phyloP scores from a whole-genome alignment of 2,329 filamentous ascomycete genomes.

The Magnaporthales sp. region DNA sequence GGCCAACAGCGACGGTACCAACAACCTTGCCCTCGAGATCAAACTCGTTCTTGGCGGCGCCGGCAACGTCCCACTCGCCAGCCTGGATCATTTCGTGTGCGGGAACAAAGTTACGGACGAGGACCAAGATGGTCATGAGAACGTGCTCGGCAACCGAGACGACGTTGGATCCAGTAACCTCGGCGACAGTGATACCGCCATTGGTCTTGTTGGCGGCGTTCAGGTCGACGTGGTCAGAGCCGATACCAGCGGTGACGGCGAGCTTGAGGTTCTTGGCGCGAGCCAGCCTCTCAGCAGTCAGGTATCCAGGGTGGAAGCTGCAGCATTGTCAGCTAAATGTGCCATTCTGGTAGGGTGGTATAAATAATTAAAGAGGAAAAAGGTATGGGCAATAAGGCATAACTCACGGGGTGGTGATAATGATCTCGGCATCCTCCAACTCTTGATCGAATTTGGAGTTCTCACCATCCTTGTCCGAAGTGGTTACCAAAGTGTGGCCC shows the following conservation, averaged over 20 bases:
- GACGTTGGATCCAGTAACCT: constrained; percentile 97
- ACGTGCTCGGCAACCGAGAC: constrained; percentile 99
- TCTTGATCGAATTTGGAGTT: constrained; percentile 91
- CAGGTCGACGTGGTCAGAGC: constrained; percentile 96
- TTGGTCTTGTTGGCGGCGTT: constrained; percentile 98
- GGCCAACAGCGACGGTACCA: constrained; percentile 92
- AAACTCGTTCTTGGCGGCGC: constrained; percentile 95
- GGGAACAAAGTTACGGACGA: constrained; percentile 97
- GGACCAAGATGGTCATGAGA: constrained; percentile 93
- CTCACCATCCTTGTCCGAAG: constrained; percentile 92
- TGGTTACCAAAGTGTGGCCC: constrained; percentile 93
- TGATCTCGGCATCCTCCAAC: constrained; percentile 92
- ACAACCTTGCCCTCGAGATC: constrained; percentile 97
- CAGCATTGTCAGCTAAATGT: neutral
- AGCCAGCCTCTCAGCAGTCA: constrained; percentile 89
- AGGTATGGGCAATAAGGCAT: neutral
- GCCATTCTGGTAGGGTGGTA: too few relatives aligned
- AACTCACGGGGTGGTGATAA: constrained; percentile 91
- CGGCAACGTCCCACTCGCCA: constrained; percentile 94
- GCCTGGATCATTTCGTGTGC: constrained; percentile 86
- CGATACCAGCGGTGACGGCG: constrained; percentile 93
- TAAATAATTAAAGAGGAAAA: neutral
- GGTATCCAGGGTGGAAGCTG: constrained; percentile 97
- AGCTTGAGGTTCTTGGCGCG: constrained; percentile 99
- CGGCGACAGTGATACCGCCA: constrained; percentile 90